phyloP scores from a whole-genome alignment of 495 filamentous ascomycete genomes.

The Geopyxis carbonaria region DNA sequence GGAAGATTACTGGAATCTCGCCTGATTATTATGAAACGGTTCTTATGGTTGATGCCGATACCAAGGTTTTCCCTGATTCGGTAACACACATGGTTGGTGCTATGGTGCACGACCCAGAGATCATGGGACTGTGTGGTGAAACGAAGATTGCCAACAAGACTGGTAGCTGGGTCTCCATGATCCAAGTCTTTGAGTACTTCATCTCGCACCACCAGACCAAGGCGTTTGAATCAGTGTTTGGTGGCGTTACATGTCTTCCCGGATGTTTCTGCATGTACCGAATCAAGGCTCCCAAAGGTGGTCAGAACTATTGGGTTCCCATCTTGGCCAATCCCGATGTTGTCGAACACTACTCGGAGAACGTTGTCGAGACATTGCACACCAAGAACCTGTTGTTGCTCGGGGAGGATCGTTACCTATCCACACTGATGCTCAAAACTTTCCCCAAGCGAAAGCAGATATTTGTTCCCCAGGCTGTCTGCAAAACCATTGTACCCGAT shows the following conservation, averaged over 20 bases:
- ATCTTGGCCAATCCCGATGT: slow-evolving; percentile 97
- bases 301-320: slow-evolving; percentile 98
- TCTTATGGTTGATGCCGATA: slow-evolving; percentile 98
- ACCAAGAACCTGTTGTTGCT: slow-evolving; percentile 94
- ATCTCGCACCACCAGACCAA: slow-evolving; percentile 95
- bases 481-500: slow-evolving; percentile 94
- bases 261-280: slow-evolving; percentile 99
- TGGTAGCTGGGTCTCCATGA: slow-evolving; percentile 86
- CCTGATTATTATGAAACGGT: slow-evolving; percentile 95
- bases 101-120: slow-evolving; percentile 97
- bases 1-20: slow-evolving; percentile 94
- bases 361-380: slow-evolving; percentile 96
- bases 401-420: slow-evolving; percentile 92
- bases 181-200: slow-evolving; percentile 99
- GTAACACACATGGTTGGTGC: slow-evolving; percentile 97
- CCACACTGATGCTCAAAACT: slow-evolving; percentile 92
- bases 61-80: slow-evolving; percentile 95
- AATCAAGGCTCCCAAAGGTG: slow-evolving; percentile 96
- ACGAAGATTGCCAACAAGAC: slow-evolving; percentile 99
- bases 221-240: slow-evolving; percentile 95
- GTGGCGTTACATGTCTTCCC: slow-evolving; percentile 96
- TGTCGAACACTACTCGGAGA: slow-evolving; percentile 98
- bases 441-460: slow-evolving; percentile 99
- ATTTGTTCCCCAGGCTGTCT: slow-evolving; percentile 94
- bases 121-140: slow-evolving; percentile 98